Evolutionary conservation across 768 basidiomycete species (phyloP), one percentile per base, ranked within the genome.

Genomic region (Imleria badia): DNA sequence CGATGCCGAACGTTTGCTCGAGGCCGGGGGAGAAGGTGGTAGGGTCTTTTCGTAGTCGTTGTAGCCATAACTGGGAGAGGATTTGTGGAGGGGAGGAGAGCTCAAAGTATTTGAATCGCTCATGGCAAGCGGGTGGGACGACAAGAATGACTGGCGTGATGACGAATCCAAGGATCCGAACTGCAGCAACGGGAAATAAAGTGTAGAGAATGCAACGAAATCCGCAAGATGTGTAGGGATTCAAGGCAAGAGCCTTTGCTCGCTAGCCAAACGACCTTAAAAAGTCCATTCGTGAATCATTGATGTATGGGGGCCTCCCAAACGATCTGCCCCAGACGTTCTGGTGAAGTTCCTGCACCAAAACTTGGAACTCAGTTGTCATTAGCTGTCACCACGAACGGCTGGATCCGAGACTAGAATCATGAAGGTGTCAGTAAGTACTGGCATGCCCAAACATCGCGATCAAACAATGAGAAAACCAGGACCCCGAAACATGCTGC

Each of bases 11-110:
- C 43, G 65, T 10, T 44, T 58, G 45, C 53, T 46, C 2, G 60
- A 59, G 11, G 34, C 23, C 17, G 8, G 51, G 14, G 69, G 69
- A 30, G 64, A 66, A 20, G 58, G 54, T 2, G 67, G 68, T 3
- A 70, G 38, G 6, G 59, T 23, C 45, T 66, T 70, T 15, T 54
- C 56, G 17, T 49, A 19, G 34, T 4, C 42, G 3, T 23, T 20
- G 33, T 58, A 42, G 52, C 44, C 55, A 12, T 50, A 10, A 41
- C 45, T 45, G 13, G 55, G 53, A 10, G 60, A 53, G 33, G 40
- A 23, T 20, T 26, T 63, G 51, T 55, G 59, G 17, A 54, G 48
- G 20, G 54, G 41, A n/a, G 60, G 59, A 33, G 60, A 49, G 29
- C 55, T 63, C 7, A 26, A 45, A 3, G 51, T 34, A 0, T 7